Evolutionary conservation across 768 basidiomycete species (phyloP), one percentile per base, ranked within the genome.

Genomic region (Suillus clintonianus): DNA sequence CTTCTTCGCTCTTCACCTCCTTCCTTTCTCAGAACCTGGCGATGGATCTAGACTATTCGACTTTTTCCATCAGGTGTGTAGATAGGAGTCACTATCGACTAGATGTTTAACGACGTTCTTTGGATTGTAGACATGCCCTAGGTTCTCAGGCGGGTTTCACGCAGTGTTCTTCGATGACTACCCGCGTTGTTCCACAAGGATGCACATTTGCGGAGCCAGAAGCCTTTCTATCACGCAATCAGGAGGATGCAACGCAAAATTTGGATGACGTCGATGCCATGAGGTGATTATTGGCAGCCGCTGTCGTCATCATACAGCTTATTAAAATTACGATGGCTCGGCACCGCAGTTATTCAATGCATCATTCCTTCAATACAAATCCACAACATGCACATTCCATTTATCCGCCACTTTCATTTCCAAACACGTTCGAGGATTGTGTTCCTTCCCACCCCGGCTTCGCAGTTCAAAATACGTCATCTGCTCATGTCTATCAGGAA

Each of bases 1-100:
- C 56, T 57, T 57, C 56, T 41, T 57, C 22, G 36, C 54, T 55
- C 54, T 55, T 56, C 55, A 56, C 55, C 37, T 27, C 56, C 24
- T 57, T 57, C 56, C 37, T 57, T 57, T 57, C 56, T 27, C 56
- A 57, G 56, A 39, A 27, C 37, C 7, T 11, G 55, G 15, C 24
- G 39, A 57, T 57, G 56, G 24, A 9, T 27, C 39, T 7, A 57
- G 56, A 57, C 41, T 57, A 57, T 57, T 57, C 56, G 6, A 41
- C 39, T 11, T 57, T 57, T 30, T 57, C 56, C 37, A 57, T 57
- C 27, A 57, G 56, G 56, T 57, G 17, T 19, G 56, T 41, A 19
- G 27, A 27, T 42, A 24, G 17, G 56, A 27, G 24, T 19, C 39
- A 27, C 24, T 42, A 39, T 57, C 11, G 17, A 7, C 19, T 41